phyloP scores from a whole-genome alignment of 2,329 filamentous ascomycete species.

The Arthrobotrys pseudoclavata region DNA sequence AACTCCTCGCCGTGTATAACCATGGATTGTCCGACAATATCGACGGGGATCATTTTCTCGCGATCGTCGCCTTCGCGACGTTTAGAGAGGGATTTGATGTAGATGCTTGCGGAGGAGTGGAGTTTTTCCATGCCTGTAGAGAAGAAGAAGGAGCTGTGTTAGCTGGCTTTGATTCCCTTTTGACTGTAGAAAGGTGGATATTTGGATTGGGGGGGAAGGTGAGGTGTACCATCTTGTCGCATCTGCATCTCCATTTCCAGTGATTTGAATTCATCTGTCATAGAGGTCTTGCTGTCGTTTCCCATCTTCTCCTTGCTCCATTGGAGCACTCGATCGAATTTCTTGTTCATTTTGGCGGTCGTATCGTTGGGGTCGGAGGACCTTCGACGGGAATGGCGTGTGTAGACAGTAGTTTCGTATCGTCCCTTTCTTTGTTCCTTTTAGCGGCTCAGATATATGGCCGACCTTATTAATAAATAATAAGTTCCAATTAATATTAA shows the following conservation, averaged over 20 bases:
- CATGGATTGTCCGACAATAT: conserved; percentile 86
- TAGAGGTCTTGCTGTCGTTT: conserved; percentile 84
- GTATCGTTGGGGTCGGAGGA: background rate
- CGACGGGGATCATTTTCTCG: conserved; percentile 85
- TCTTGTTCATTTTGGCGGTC: conserved; percentile 73
- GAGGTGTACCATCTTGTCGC: conserved; percentile 83
- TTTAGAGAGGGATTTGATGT: conserved; percentile 88
- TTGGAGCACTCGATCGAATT: conserved; percentile 95
- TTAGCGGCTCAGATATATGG: conserved; percentile 2
- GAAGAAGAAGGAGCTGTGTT: background rate
- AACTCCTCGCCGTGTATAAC: conserved; percentile 92
- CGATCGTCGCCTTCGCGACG: conserved; percentile 87
- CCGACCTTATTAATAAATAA: background rate
- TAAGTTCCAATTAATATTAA: background rate
- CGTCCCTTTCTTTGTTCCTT: background rate
- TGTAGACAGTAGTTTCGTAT: conserved; percentile 14
- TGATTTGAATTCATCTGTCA: conserved; percentile 90
- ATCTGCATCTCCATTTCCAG: conserved; percentile 91
- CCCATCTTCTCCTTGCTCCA: conserved; percentile 99
- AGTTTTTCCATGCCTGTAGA: conserved; percentile 87
- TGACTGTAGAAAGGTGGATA: background rate
- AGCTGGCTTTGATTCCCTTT: background rate
- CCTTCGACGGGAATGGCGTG: background rate
- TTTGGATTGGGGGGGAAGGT: conserved; percentile 25
- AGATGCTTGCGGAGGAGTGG: conserved; percentile 85